Percentiles rank a stretch among this genome's conserved stretches.
Conservation (phyloP, 148 eudicot genomes). For the Camellia granthamiana region DNA sequence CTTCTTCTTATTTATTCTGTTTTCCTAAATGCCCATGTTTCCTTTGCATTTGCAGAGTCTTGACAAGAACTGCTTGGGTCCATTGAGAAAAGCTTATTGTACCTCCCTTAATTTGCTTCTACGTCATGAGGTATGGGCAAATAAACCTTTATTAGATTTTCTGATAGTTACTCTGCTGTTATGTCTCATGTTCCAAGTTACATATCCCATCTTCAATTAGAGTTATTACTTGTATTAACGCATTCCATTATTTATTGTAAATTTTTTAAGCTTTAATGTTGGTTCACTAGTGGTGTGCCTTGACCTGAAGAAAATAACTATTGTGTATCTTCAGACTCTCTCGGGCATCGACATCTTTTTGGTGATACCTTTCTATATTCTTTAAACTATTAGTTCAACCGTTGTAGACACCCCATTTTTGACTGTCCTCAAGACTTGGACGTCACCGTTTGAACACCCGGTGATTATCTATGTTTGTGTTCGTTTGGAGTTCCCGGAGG, state of each 20-base stretch:
- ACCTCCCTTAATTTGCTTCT: slow-evolving; percentile 88
- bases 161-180: background rate
- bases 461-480: too few species aligned
- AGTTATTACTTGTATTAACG: background rate
- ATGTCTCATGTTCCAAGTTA: background rate
- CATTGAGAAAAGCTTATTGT: slow-evolving; percentile 90
- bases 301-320: too few species aligned
- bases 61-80: slow-evolving; percentile 74
- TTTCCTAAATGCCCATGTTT: slow-evolving; percentile 16
- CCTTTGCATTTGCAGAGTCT: slow-evolving; percentile 55
- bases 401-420: too few species aligned
- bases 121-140: slow-evolving; percentile 72
- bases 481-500: too few species aligned
- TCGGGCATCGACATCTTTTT: too few species aligned
- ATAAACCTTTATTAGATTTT: background rate
- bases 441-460: too few species aligned
- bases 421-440: too few species aligned
- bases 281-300: background rate
- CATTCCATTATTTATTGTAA: background rate
- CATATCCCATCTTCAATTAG: background rate
- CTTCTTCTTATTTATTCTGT: slow-evolving; percentile 5
- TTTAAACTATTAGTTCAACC: too few species aligned
- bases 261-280: background rate
- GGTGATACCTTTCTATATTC: too few species aligned
- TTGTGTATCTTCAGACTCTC: too few species aligned